Evolutionary conservation across 306 rosid genomes (phyloP).

Genomic region (Crataegus laevigata): DNA sequence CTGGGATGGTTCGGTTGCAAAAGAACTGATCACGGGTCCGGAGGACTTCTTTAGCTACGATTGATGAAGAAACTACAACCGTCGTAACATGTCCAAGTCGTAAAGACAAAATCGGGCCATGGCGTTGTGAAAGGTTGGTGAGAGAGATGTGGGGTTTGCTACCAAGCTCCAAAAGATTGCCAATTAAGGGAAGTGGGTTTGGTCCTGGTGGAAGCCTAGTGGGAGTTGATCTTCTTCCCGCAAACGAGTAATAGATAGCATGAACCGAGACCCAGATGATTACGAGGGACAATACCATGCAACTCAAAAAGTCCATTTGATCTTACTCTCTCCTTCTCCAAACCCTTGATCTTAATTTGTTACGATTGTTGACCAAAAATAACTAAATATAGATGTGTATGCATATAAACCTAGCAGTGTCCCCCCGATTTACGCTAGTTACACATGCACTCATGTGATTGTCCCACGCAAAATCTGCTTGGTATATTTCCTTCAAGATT

Average conservation of each 20-base stretch:
- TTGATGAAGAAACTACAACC: slow-evolving; percentile 32
- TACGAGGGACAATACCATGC: background rate
- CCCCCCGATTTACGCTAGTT: no score
- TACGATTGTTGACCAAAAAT: no score
- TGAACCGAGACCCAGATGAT: background rate
- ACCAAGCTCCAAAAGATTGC: slow-evolving; percentile 45
- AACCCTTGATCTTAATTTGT: no score
- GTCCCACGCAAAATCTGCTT: no score
- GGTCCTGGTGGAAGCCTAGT: slow-evolving; percentile 44
- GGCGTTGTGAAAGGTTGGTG: slow-evolving; percentile 15
- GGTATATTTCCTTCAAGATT: no score
- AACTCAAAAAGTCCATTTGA: background rate
- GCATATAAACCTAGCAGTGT: no score
- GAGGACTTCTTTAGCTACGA: slow-evolving; percentile 35
- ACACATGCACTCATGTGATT: no score
- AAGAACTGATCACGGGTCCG: slow-evolving; percentile 34
- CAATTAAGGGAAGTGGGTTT: slow-evolving; percentile 28
- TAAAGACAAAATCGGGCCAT: slow-evolving; percentile 32
- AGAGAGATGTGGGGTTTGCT: slow-evolving; percentile 34
- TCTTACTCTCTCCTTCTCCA: background rate
- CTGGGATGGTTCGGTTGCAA: slow-evolving; percentile 31
- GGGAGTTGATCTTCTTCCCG: background rate
- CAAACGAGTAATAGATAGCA: background rate
- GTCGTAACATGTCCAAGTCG: slow-evolving; percentile 32
- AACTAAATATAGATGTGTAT: no score